phyloP scores from a whole-genome alignment of 1,139 yeast genomes.

The Suhomyces guaymorum region DNA sequence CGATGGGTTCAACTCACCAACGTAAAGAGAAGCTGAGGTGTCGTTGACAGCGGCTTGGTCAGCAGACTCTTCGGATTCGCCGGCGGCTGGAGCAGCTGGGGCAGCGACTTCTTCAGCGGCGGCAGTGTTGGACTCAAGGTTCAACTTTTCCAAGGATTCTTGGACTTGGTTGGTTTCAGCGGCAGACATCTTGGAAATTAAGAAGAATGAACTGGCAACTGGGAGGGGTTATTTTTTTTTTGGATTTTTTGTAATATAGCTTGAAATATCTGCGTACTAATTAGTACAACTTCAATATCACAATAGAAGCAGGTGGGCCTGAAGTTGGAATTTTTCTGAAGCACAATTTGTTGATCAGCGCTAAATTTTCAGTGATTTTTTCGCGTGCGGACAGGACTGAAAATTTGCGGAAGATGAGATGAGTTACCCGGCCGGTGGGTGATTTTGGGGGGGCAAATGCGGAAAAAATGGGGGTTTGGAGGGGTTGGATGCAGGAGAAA shows the following conservation, averaged over 20 bases:
- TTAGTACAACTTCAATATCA: conserved; percentile 9
- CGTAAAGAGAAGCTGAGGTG: conserved; percentile 86
- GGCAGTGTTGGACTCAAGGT: conserved; percentile 32
- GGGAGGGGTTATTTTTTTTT: conserved; percentile 15
- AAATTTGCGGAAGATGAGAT: conserved; percentile 12
- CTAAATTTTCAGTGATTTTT: conserved; percentile 9
- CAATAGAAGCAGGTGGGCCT: conserved; percentile 11
- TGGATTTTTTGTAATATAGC: conserved; percentile 15
- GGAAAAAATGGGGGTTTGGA: conserved; percentile 1
- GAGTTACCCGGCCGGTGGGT: conserved; percentile 17
- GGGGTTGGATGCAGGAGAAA: not conserved
- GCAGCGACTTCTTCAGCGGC: conserved; percentile 26
- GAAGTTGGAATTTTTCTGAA: conserved; percentile 7
- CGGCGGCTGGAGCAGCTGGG: conserved; percentile 24
- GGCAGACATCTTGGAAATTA: conserved; percentile 40
- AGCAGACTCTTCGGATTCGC: conserved; percentile 30
- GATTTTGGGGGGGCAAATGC: too few relatives aligned
- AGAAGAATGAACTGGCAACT: conserved; percentile 3
- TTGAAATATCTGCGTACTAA: conserved; percentile 10
- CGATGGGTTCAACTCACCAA: conserved; percentile 92
- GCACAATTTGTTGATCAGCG: conserved; percentile 9
- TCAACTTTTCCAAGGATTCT: conserved; percentile 59
- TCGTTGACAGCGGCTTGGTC: conserved; percentile 44
- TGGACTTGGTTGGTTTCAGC: conserved; percentile 52
- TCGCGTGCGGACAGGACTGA: conserved; percentile 10